Percentiles rank a stretch among this genome's conserved stretches.
These are phyloP conservation scores for Thraustotheca clavata DNA, from an alignment of 352 stramenopile species.

Conservation along the genomic window DNA sequence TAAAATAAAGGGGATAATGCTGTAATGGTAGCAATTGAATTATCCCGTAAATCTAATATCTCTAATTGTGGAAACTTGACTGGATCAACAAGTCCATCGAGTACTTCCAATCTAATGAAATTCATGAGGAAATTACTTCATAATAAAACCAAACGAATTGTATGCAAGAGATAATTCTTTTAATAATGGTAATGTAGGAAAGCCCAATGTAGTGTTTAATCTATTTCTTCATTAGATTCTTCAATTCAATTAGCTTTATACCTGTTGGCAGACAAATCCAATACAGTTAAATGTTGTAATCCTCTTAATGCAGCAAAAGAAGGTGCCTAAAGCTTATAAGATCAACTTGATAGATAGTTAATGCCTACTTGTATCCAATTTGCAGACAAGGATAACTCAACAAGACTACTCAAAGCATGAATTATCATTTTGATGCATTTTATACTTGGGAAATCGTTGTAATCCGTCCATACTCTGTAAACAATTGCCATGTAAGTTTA, in stretches of 20 bases:
- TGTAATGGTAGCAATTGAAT: constrained; percentile 39
- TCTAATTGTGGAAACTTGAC: constrained; percentile 63
- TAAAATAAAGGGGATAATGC: constrained; percentile 38
- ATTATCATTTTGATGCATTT: neutral
- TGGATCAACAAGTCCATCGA: constrained; percentile 49
- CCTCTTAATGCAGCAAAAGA: constrained; percentile 51
- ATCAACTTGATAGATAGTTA: too few relatives aligned
- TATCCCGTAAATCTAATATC: constrained; percentile 65
- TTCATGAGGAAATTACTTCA: constrained; percentile 6
- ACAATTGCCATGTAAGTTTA: constrained; percentile 72
- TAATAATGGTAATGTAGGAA: constrained; percentile 49
- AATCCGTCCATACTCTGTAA: constrained; percentile 59
- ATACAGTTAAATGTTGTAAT: constrained; percentile 48
- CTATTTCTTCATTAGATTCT: constrained; percentile 23
- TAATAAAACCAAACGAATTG: constrained; percentile 36
- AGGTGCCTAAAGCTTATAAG: constrained; percentile 39
- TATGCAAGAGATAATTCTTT: constrained; percentile 68
- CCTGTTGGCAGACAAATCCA: constrained; percentile 75
- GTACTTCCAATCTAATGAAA: constrained; percentile 29
- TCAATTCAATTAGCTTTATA: constrained; percentile 7
- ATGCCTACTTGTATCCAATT: constrained; percentile 52
- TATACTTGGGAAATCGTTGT: constrained; percentile 41
- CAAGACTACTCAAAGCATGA: constrained; percentile 26
- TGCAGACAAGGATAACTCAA: constrained; percentile 73
- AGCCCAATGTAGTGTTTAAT: constrained; percentile 42